Conservation (phyloP, 139 green algal genomes). For the Chlorella sorokiniana region DNA sequence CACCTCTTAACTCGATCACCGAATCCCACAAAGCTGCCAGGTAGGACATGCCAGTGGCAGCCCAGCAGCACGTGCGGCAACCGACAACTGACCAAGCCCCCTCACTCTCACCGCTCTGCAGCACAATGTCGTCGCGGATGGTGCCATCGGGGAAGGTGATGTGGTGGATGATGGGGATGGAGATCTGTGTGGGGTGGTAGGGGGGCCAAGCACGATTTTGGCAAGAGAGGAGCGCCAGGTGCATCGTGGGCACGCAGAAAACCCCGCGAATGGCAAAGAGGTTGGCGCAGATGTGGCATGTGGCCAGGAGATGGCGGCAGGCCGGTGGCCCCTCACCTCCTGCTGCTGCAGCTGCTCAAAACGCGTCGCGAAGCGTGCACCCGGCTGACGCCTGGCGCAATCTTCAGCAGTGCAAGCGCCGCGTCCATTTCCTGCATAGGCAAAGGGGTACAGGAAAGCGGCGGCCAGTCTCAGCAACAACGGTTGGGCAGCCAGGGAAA, state of each 20-base stretch:
- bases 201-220: not conserved
- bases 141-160: conserved; percentile 60
- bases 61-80: not conserved
- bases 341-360: conserved; percentile 84
- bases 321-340: not conserved
- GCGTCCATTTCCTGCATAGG: conserved; percentile 48
- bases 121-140: conserved; percentile 54
- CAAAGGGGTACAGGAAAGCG: not conserved
- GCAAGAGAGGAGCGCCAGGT: not conserved
- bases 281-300: not conserved
- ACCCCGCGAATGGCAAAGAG: too few relatives aligned
- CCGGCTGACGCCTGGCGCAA: conserved; percentile 59
- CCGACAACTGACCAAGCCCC: not conserved
- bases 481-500: too few relatives aligned
- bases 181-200: conserved; percentile 38
- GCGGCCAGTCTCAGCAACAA: too few relatives aligned
- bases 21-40: too few relatives aligned
- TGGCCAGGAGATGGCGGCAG: not conserved
- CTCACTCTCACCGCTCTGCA: conserved; percentile 13
- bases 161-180: conserved; percentile 91
- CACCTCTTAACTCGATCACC: too few relatives aligned
- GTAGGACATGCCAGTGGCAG: too few relatives aligned
- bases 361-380: conserved; percentile 88
- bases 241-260: too few relatives aligned
- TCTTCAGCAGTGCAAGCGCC: conserved; percentile 78